These are phyloP conservation scores for Pythium oligandrum DNA, from an alignment of 352 stramenopile genomes.

Conservation along the genomic window DNA sequence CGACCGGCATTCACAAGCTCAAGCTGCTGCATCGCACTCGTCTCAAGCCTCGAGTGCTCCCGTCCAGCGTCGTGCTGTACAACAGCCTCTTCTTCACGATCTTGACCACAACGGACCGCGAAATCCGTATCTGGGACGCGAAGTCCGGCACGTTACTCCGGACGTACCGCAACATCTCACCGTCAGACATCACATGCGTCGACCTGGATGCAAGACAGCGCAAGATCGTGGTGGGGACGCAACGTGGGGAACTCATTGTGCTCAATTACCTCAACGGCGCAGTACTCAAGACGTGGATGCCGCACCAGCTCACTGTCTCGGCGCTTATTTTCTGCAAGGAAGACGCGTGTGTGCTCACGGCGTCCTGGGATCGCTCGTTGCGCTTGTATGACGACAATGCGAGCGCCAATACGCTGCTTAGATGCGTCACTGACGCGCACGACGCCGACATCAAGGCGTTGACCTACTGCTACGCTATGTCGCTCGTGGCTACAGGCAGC, in stretches of 20 bases:
- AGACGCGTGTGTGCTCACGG: constrained; percentile 65
- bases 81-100: constrained; percentile 66
- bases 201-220: constrained; percentile 63
- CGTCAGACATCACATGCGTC: constrained; percentile 63
- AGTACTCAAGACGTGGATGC: constrained; percentile 55
- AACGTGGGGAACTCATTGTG: constrained; percentile 61
- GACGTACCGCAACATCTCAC: constrained; percentile 45
- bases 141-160: constrained; percentile 46
- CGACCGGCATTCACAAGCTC: constrained; percentile 57
- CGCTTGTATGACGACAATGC: constrained; percentile 69
- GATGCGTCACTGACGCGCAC: constrained; percentile 65
- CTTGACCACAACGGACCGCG: constrained; percentile 59
- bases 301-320: constrained; percentile 57
- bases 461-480: constrained; percentile 68
- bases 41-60: constrained; percentile 50
- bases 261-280: constrained; percentile 78
- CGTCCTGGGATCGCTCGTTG: constrained; percentile 71
- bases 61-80: constrained; percentile 59
- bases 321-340: constrained; percentile 72
- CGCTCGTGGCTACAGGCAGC: constrained; percentile 54
- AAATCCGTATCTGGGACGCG: constrained; percentile 70
- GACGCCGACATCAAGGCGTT: constrained; percentile 76
- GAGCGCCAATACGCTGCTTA: constrained; percentile 45
- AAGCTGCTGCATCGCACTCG: constrained; percentile 66
- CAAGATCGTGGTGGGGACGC: constrained; percentile 64